Conservation (phyloP, 345 rosid genomes). For the Gossypium herbaceum region DNA sequence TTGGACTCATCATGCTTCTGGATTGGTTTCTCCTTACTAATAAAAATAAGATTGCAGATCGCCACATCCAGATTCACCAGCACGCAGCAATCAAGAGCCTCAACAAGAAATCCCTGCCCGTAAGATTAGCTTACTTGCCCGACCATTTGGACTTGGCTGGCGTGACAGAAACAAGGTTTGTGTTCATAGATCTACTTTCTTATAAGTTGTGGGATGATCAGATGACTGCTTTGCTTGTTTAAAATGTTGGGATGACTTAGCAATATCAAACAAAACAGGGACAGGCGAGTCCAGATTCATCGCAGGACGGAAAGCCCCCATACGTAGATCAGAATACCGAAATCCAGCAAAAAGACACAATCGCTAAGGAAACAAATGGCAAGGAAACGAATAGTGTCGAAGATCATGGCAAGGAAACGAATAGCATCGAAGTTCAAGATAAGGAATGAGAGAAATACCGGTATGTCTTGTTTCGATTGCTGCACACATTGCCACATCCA, state of each 20-base stretch:
- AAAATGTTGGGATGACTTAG: neutral
- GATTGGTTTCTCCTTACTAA: conserved; percentile 6
- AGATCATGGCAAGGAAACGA: conserved; percentile 26
- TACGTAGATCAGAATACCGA: conserved; percentile 33
- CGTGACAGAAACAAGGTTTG: conserved; percentile 90
- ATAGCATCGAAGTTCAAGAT: conserved; percentile 22
- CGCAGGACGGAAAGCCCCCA: conserved; percentile 42
- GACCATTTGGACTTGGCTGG: conserved; percentile 98
- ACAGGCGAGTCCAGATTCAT: conserved; percentile 34
- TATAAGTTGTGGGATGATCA: neutral
- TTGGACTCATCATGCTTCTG: too few species aligned
- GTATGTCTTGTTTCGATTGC: neutral
- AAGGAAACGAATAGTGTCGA: conserved; percentile 14
- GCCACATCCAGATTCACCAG: conserved; percentile 49
- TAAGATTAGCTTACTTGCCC: conserved; percentile 69
- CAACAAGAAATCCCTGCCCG: conserved; percentile 61
- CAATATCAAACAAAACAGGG: conserved; percentile 35
- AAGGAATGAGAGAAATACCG: conserved; percentile 25
- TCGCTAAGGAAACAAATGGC: conserved; percentile 25
- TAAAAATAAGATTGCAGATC: conserved; percentile 36
- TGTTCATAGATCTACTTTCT: neutral
- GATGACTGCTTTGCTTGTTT: neutral
- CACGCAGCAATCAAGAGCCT: conserved; percentile 52
- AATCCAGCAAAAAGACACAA: conserved; percentile 30
- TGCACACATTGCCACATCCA: neutral